Conservation (phyloP, 2,329 filamentous ascomycete species). For the Tolypocladium inflatum region DNA sequence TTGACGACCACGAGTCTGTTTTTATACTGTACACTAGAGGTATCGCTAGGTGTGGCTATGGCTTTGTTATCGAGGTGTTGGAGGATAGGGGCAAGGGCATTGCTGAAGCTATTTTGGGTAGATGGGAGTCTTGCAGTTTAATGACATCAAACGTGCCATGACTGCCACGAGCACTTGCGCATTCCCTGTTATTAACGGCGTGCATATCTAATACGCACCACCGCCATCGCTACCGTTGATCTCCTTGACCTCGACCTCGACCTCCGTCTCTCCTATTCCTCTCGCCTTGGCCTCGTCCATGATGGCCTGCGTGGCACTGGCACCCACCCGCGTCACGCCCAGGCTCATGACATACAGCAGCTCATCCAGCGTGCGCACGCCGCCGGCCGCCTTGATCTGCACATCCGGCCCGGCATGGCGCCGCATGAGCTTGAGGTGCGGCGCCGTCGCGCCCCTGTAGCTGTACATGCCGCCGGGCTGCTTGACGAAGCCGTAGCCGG, state of each 20-base stretch:
- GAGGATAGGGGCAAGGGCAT: neutral
- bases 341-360: constrained; percentile 42
- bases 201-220: neutral
- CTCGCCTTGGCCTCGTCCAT: constrained; percentile 42
- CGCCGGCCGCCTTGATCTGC: constrained; percentile 49
- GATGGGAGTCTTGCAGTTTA: neutral
- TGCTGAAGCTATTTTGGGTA: neutral
- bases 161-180: neutral
- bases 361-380: constrained; percentile 47
- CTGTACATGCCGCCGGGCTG: constrained; percentile 38
- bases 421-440: constrained; percentile 44
- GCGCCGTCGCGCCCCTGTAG: constrained; percentile 42
- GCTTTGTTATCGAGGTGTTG: neutral
- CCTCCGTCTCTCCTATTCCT: constrained; percentile 27
- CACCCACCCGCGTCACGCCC: constrained; percentile 45
- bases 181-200: neutral
- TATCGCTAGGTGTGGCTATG: neutral
- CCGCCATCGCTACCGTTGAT: neutral
- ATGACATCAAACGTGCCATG: neutral
- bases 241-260: constrained; percentile 7
- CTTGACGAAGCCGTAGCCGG: constrained; percentile 52
- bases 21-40: neutral
- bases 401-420: constrained; percentile 30
- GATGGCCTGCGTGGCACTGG: constrained; percentile 44
- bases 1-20: neutral